Percentiles rank a stretch among this genome's conserved stretches.
phyloP scores from a whole-genome alignment of 164 flowering plant genomes.

The Piper betle region DNA sequence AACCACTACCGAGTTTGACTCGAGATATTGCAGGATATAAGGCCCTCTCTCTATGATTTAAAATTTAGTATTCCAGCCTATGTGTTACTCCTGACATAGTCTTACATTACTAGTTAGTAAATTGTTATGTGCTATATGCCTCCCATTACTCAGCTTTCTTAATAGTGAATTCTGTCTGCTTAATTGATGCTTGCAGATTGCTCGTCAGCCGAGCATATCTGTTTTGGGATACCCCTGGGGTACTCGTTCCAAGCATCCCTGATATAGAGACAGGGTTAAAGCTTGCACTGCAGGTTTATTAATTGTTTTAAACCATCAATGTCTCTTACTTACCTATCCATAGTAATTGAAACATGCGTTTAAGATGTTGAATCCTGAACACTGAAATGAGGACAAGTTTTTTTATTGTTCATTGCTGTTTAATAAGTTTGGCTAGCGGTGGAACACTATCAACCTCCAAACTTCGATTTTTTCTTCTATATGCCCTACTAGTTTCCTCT shows the following conservation, averaged over 20 bases:
- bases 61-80: too few species aligned
- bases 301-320: too few species aligned
- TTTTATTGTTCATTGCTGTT: too few species aligned
- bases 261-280: conserved; percentile 85
- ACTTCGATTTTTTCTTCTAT: neutral
- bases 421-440: neutral
- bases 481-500: neutral
- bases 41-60: conserved; percentile 20
- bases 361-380: too few species aligned
- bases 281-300: conserved; percentile 71
- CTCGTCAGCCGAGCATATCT: conserved; percentile 89
- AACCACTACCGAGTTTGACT: conserved; percentile 94
- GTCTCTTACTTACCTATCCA: too few species aligned
- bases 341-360: too few species aligned
- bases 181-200: conserved; percentile 50
- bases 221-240: conserved; percentile 91
- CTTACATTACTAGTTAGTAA: too few species aligned
- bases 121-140: too few species aligned
- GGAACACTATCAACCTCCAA: neutral
- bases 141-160: too few species aligned
- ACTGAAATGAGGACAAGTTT: neutral
- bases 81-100: too few species aligned
- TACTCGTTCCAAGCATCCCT: conserved; percentile 82
- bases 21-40: conserved; percentile 97
- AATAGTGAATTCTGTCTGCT: neutral